Conservation (phyloP, 805 yeast genomes). For the Cyberlindnera americana region DNA sequence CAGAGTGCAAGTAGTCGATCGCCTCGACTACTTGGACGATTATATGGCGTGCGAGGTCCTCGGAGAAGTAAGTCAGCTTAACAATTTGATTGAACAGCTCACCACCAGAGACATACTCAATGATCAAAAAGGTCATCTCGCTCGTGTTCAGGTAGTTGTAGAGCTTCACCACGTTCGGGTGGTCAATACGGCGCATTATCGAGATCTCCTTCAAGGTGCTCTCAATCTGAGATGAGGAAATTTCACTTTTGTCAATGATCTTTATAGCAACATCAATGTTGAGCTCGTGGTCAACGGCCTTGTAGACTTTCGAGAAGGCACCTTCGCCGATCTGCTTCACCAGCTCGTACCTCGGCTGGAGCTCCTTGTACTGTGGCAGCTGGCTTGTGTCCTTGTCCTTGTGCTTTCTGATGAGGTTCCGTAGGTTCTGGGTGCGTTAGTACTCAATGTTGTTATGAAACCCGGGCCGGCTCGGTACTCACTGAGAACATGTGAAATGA, state of each 20-base stretch:
- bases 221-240: conserved; percentile 57
- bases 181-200: conserved; percentile 64
- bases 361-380: conserved; percentile 19
- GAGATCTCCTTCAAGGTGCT: conserved; percentile 79
- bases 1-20: conserved; percentile 85
- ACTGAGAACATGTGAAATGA: too few relatives aligned
- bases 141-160: conserved; percentile 64
- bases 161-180: conserved; percentile 60
- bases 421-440: conserved; percentile 8
- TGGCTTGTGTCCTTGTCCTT: conserved; percentile 1
- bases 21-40: conserved; percentile 76
- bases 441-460: too few relatives aligned
- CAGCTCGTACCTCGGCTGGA: conserved; percentile 35
- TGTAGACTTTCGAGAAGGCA: conserved; percentile 73
- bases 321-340: conserved; percentile 70
- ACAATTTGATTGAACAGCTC: conserved; percentile 74
- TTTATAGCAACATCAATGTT: conserved; percentile 43
- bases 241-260: conserved; percentile 63
- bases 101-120: conserved; percentile 54
- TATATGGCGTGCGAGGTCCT: conserved; percentile 57
- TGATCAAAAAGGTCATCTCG: conserved; percentile 51
- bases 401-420: conserved; percentile 14
- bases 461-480: too few relatives aligned
- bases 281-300: conserved; percentile 39
- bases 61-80: conserved; percentile 55